phyloP scores from a whole-genome alignment of 129 eudicot species.

The Flaveria ramosissima region DNA sequence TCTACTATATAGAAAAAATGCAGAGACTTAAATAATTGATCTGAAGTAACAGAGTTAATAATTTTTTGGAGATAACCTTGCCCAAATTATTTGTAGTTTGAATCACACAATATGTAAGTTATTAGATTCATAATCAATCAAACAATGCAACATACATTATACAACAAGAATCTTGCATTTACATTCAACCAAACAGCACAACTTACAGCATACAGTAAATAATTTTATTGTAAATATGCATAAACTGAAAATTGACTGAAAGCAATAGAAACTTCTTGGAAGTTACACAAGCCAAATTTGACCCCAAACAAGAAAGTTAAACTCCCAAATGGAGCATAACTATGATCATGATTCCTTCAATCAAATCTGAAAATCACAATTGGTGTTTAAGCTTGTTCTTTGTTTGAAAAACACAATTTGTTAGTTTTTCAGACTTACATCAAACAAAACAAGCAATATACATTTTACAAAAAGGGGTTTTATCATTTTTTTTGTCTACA shows the following conservation, averaged over 20 bases:
- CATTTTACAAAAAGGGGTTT: neutral
- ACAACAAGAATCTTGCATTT: neutral
- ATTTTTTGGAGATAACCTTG: too few relatives aligned
- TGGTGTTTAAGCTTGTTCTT: constrained; percentile 3
- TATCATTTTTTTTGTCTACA: neutral
- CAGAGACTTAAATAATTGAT: constrained; percentile 8
- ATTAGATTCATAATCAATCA: neutral
- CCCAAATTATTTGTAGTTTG: neutral
- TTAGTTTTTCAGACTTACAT: too few relatives aligned
- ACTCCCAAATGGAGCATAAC: neutral
- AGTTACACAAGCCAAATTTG: neutral
- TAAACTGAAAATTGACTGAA: constrained; percentile 3
- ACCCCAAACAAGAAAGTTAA: too few relatives aligned
- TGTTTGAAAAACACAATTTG: neutral
- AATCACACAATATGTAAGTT: neutral
- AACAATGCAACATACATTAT: neutral
- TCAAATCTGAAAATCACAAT: neutral
- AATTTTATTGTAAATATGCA: neutral
- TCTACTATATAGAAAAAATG: neutral
- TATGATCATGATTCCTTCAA: neutral
- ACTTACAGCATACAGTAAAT: neutral
- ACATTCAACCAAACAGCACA: neutral
- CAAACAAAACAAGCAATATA: neutral
- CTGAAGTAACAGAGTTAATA: neutral
- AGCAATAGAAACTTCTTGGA: constrained; percentile 1